Base-by-base conservation (phyloP, 192 early-diverging fungal species). In the Thoreauomyces humboldtii region DNA sequence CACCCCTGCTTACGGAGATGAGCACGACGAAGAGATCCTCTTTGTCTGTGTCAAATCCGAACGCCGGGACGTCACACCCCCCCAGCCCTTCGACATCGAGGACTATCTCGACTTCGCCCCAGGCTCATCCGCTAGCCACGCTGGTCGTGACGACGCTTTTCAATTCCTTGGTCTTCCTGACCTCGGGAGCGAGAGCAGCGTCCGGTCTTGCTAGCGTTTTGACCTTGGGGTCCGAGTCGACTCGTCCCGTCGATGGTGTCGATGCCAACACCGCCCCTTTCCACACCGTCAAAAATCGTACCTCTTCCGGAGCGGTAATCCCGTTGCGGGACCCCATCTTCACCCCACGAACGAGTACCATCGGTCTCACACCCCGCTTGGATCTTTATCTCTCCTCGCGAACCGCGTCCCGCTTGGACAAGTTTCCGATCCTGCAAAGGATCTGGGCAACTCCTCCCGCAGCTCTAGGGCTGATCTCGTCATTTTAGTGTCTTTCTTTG, bases 71-170 rank as follows among this genome's bases (percentile, higher is more conserved):
- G 28, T 2, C 36, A 52, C 44, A 62, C n/a, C n/a, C n/a, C n/a
- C n/a, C n/a, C 7, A 34, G 50, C 50, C 34, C 55, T 34, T 57
- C 27, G 55, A 57, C 35, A 37, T 63, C 31, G 61, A 63, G 34
- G 48, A 52, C 22, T 63, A 52, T 50, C 31, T 51, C 58, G n/a
- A 38, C 41, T 36, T 53, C 60, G 66, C 48, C 57, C 36, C 60
- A 60, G 60, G 66, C 66, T 60, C 66, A 63, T 24, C 66, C 55
- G 35, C 50, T 61, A 31, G 59, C 66, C 7, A 6, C 50, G 17
- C 35, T 68, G 5, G 59, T 68, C 25, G 48, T 44, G 44, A 61
- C 43, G 59, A 21, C 29, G 15, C 19, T 68, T 35, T 53, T 68
- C 45, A 36, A 68, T 11, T 68, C 66, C 36, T 24, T 68, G 66